Percentiles rank a stretch among this genome's conserved stretches.
These are phyloP conservation scores for Hypoxylon sp. DNA, from an alignment of 2,329 filamentous ascomycete genomes.

Conservation along the genomic window DNA sequence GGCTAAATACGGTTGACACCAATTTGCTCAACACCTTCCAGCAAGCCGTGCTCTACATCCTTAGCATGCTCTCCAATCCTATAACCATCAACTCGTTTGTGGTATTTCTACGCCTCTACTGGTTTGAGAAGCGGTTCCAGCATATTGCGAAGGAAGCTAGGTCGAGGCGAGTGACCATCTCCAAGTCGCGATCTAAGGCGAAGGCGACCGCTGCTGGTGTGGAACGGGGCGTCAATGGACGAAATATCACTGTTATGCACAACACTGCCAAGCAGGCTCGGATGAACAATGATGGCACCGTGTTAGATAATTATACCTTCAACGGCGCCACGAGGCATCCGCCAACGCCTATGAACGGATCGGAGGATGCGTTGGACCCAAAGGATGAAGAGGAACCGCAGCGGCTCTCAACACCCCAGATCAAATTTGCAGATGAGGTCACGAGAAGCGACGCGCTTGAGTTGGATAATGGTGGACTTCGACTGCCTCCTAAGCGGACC, in stretches of 20 bases:
- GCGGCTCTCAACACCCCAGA: slow-evolving; percentile 52
- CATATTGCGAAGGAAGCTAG: slow-evolving; percentile 79
- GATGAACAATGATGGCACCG: slow-evolving; percentile 67
- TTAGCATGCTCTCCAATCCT: slow-evolving; percentile 78
- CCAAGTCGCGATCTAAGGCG: slow-evolving; percentile 65
- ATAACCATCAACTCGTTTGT: slow-evolving; percentile 86
- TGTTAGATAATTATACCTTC: slow-evolving; percentile 54
- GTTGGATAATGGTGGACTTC: slow-evolving; percentile 53
- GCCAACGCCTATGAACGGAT: slow-evolving; percentile 33
- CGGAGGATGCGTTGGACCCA: slow-evolving; percentile 31
- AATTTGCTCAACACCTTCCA: slow-evolving; percentile 75
- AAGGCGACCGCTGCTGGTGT: slow-evolving; percentile 55
- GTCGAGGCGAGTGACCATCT: slow-evolving; percentile 68
- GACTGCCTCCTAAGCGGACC: slow-evolving; percentile 60
- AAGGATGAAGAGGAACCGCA: slow-evolving; percentile 21
- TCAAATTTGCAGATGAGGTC: slow-evolving; percentile 74
- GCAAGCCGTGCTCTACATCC: slow-evolving; percentile 75
- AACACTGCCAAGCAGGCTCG: slow-evolving; percentile 61
- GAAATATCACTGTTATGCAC: slow-evolving; percentile 72
- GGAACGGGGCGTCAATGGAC: slow-evolving; percentile 70
- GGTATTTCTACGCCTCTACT: slow-evolving; percentile 92
- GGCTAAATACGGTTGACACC: slow-evolving; percentile 81
- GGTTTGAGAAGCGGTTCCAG: slow-evolving; percentile 97
- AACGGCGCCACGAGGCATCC: slow-evolving; percentile 39
- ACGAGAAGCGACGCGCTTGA: slow-evolving; percentile 63